phyloP scores from a whole-genome alignment of 2,329 filamentous ascomycete genomes.

The Aspergillus pseudotamarii region DNA sequence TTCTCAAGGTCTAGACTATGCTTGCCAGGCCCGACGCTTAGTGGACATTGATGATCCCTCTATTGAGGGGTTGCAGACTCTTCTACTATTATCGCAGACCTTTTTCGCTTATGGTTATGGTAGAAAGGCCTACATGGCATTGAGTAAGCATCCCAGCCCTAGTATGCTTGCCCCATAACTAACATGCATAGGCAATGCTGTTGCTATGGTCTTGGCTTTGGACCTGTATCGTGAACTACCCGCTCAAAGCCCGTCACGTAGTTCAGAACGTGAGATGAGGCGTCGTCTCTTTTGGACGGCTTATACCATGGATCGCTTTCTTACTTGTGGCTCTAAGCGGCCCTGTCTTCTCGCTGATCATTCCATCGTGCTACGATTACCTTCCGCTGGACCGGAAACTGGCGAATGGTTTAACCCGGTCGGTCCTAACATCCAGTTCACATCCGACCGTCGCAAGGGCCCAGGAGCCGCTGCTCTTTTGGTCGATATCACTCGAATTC shows the following conservation, averaged over 20 bases:
- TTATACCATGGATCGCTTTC: constrained; percentile 83
- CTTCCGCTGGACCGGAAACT: constrained; percentile 66
- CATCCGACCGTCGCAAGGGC: constrained; percentile 69
- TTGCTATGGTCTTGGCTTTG: constrained; percentile 81
- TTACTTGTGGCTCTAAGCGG: constrained; percentile 77
- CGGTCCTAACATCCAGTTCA: constrained; percentile 74
- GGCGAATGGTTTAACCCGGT: constrained; percentile 81
- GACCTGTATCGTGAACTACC: constrained; percentile 79
- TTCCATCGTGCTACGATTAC: constrained; percentile 72
- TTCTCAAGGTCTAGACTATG: constrained; percentile 72
- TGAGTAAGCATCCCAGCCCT: constrained; percentile 57
- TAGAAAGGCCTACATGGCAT: constrained; percentile 83
- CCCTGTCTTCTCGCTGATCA: constrained; percentile 80
- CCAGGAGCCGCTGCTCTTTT: constrained; percentile 79
- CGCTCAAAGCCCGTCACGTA: constrained; percentile 59
- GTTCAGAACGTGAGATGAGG: constrained; percentile 71
- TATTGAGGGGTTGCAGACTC: constrained; percentile 74
- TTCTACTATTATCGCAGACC: constrained; percentile 74
- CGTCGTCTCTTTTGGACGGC: constrained; percentile 87
- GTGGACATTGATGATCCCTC: constrained; percentile 81
- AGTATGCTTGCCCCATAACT: neutral
- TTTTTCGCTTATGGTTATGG: constrained; percentile 78
- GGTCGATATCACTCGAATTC: constrained; percentile 79
- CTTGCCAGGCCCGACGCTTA: constrained; percentile 67
- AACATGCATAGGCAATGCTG: constrained; percentile 62